A percentile compares a stretch with the other conserved stretches of the same genome.
These are phyloP conservation scores for Termitomyces sp. DNA, from an alignment of 768 basidiomycete species.

Conservation along the genomic window DNA sequence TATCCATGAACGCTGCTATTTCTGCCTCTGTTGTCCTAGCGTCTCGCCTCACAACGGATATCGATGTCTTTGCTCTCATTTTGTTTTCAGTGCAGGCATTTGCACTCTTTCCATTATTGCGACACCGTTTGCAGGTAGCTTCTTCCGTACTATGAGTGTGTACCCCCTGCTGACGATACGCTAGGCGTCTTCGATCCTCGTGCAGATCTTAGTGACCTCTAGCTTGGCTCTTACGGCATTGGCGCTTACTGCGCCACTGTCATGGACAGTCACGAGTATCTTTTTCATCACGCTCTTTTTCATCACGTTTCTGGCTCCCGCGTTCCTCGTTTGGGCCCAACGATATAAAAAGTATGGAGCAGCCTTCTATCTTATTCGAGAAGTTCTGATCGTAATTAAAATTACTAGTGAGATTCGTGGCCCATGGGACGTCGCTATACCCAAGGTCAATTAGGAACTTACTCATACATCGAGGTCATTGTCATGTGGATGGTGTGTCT, in stretches of 20 bases:
- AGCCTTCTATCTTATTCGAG: constrained; percentile 10
- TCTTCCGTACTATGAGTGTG: constrained; percentile 13
- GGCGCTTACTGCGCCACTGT: constrained; percentile 51
- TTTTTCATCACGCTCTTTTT: constrained; percentile 49
- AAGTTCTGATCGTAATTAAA: background rate
- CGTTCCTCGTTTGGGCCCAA: constrained; percentile 79
- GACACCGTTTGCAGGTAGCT: constrained; percentile 67
- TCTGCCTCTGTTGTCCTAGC: constrained; percentile 92
- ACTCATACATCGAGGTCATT: background rate
- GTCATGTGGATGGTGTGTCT: background rate
- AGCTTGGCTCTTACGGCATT: constrained; percentile 50
- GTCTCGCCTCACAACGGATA: constrained; percentile 79
- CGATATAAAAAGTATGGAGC: constrained; percentile 77
- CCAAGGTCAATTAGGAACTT: constrained; percentile 48
- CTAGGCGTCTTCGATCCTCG: constrained; percentile 44
- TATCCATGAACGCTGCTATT: constrained; percentile 90
- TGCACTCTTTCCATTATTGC: constrained; percentile 79
- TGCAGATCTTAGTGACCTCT: constrained; percentile 56
- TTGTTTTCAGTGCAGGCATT: constrained; percentile 82
- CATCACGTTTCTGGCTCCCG: constrained; percentile 73
- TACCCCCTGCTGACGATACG: constrained; percentile 8
- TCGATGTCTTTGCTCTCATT: constrained; percentile 87
- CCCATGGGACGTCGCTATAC: constrained; percentile 87
- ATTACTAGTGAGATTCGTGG: constrained; percentile 75
- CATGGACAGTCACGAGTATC: constrained; percentile 52